Evolutionary conservation across 2,329 filamentous ascomycete genomes (phyloP).

Genomic region (Penicillium italicum): DNA sequence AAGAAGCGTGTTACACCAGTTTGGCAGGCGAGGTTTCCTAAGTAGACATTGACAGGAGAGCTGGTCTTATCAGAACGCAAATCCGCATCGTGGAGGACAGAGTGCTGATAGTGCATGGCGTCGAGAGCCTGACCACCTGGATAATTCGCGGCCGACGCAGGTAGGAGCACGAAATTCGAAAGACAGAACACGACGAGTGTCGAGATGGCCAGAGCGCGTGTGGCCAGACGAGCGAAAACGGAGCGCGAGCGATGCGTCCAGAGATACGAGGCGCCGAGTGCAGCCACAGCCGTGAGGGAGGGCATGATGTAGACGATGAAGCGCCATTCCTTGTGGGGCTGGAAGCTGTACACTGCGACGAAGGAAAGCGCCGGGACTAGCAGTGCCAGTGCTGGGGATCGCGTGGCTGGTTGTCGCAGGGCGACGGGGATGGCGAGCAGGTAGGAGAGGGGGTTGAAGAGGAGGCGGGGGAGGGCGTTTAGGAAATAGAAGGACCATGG

Average conservation of each 20-base stretch:
- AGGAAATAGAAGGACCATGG: constrained; percentile 84
- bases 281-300: constrained; percentile 71
- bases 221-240: constrained; percentile 52
- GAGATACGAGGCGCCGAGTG: constrained; percentile 68
- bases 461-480: constrained; percentile 73
- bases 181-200: constrained; percentile 57
- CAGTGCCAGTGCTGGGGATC: constrained; percentile 50
- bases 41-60: constrained; percentile 41
- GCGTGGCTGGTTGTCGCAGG: constrained; percentile 52
- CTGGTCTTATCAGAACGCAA: not conserved
- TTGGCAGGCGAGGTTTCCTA: constrained; percentile 61
- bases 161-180: constrained; percentile 68
- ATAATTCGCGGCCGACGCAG: constrained; percentile 85
- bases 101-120: constrained; percentile 34
- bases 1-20: constrained; percentile 61
- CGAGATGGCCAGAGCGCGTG: constrained; percentile 56
- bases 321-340: constrained; percentile 93
- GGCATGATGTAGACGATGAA: constrained; percentile 91
- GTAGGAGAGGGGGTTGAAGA: constrained; percentile 72
- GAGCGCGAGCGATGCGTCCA: constrained; percentile 64
- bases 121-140: constrained; percentile 78
- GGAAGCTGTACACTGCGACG: constrained; percentile 74
- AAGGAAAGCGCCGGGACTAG: constrained; percentile 68
- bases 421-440: constrained; percentile 51
- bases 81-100: not conserved